These are phyloP conservation scores for Rutstroemia sydowiana DNA, from an alignment of 2,329 filamentous ascomycete species.

Conservation along the genomic window DNA sequence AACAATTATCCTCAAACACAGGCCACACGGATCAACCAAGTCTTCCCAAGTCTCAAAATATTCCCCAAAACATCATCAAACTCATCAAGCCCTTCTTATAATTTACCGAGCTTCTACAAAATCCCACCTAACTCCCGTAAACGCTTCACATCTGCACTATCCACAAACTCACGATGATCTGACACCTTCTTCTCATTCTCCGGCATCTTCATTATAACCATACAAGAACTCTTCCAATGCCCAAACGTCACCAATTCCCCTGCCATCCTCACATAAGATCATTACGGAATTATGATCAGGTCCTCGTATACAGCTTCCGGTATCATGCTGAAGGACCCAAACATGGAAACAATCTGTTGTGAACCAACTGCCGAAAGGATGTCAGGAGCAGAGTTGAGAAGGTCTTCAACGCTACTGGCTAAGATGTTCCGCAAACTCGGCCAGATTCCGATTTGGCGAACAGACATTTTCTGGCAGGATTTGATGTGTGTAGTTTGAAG, in stretches of 20 bases:
- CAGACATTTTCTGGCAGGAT: neutral
- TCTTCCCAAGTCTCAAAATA: too few species aligned
- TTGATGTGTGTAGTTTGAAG: neutral
- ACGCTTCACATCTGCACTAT: slow-evolving; percentile 1
- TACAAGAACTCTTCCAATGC: neutral
- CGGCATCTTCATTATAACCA: slow-evolving; percentile 4
- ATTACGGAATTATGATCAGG: neutral
- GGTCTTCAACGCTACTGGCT: too few species aligned
- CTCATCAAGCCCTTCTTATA: too few species aligned
- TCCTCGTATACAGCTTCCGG: neutral
- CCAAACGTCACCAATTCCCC: slow-evolving; percentile 2
- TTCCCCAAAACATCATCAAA: too few species aligned
- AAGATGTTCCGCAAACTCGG: too few species aligned
- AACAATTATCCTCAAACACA: too few species aligned
- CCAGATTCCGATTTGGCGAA: neutral
- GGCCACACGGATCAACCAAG: too few species aligned
- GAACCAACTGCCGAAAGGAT: too few species aligned
- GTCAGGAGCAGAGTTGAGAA: too few species aligned
- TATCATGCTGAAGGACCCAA: neutral
- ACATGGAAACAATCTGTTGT: neutral
- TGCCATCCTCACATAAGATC: neutral
- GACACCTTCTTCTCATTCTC: neutral
- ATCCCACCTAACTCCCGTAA: too few species aligned
- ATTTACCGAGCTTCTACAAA: too few species aligned
- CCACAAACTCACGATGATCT: slow-evolving; percentile 6